Evolutionary conservation across 1,284 basidiomycete genomes (phyloP).

Genomic region (Boletus albobrunnescens): DNA sequence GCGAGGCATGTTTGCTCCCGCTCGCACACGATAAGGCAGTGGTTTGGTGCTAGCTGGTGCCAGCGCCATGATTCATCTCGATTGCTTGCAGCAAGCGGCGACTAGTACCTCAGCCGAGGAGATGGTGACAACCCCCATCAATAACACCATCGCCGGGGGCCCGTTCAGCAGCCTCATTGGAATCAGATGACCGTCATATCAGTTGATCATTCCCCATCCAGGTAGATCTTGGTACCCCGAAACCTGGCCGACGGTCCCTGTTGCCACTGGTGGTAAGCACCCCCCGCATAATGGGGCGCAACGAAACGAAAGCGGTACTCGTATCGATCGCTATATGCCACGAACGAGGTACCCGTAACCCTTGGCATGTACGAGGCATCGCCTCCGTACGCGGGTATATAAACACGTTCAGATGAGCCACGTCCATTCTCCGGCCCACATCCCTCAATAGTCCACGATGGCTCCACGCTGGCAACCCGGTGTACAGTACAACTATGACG

Average conservation of each 20-base stretch:
- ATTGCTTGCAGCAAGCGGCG: too few species aligned
- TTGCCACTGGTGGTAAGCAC: neutral
- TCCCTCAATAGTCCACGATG: slow-evolving; percentile 35
- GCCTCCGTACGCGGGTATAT: slow-evolving; percentile 20
- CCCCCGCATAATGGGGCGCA: too few species aligned
- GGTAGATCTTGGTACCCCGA: slow-evolving; percentile 8
- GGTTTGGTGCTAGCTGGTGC: too few species aligned
- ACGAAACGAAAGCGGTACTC: slow-evolving; percentile 3
- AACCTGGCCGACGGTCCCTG: neutral
- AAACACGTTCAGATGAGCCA: slow-evolving; percentile 8
- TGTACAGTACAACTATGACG: slow-evolving; percentile 52
- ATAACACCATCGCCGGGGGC: too few species aligned
- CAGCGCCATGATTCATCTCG: too few species aligned
- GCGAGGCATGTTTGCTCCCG: too few species aligned
- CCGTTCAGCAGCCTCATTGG: slow-evolving; percentile 23
- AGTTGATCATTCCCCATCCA: slow-evolving; percentile 13
- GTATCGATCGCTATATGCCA: slow-evolving; percentile 11
- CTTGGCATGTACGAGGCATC: slow-evolving; percentile 12
- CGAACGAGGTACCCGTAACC: neutral
- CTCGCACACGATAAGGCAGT: too few species aligned
- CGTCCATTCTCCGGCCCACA: slow-evolving; percentile 1
- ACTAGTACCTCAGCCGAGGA: too few species aligned
- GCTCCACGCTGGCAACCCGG: slow-evolving; percentile 58
- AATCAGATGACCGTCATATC: slow-evolving; percentile 27
- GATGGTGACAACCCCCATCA: too few species aligned